A percentile compares a stretch with the other conserved stretches of the same genome.
Evolutionary conservation across 208 protist genomes (phyloP).

Genomic region (Crithidia expoeki): DNA sequence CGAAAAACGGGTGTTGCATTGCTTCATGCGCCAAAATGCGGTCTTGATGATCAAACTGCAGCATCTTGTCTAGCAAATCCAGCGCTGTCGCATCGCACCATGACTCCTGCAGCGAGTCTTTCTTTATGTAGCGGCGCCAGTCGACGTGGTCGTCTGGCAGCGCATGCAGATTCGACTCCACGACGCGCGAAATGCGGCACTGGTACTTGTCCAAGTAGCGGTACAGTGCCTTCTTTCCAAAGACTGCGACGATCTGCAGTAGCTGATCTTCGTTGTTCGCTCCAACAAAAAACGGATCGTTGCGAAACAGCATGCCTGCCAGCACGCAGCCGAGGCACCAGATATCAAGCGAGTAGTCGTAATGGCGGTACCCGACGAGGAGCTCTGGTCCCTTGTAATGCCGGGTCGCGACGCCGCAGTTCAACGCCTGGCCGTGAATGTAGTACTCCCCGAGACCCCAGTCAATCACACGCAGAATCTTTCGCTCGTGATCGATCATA

Average conservation of each 20-base stretch:
- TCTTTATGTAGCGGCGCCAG: constrained; percentile 47
- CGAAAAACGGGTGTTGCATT: constrained; percentile 99
- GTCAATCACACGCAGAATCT: constrained; percentile 97
- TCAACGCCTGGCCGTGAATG: constrained; percentile 97
- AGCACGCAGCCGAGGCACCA: constrained; percentile 99
- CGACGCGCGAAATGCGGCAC: constrained; percentile 86
- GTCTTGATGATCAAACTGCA: constrained; percentile 97
- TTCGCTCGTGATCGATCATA: constrained; percentile 98
- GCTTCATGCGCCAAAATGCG: constrained; percentile 97
- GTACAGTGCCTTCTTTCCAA: constrained; percentile 95
- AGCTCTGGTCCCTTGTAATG: constrained; percentile 99
- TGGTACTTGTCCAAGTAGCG: constrained; percentile 97
- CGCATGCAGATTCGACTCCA: constrained; percentile 62
- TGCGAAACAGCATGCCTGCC: constrained; percentile 98
- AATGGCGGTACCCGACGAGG: constrained; percentile 97
- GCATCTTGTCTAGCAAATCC: constrained; percentile 97
- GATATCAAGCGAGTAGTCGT: constrained; percentile 99
- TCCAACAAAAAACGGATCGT: constrained; percentile 99
- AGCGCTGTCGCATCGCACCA: constrained; percentile 95
- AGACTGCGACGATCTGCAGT: constrained; percentile 94
- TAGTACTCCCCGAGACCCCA: constrained; percentile 99
- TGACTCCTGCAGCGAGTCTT: constrained; percentile 25
- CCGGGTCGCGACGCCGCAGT: constrained; percentile 98
- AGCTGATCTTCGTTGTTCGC: constrained; percentile 99
- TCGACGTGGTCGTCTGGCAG: constrained; percentile 26